phyloP scores from a whole-genome alignment of 2,329 filamentous ascomycete species.

The Neonectria neomacrospora region DNA sequence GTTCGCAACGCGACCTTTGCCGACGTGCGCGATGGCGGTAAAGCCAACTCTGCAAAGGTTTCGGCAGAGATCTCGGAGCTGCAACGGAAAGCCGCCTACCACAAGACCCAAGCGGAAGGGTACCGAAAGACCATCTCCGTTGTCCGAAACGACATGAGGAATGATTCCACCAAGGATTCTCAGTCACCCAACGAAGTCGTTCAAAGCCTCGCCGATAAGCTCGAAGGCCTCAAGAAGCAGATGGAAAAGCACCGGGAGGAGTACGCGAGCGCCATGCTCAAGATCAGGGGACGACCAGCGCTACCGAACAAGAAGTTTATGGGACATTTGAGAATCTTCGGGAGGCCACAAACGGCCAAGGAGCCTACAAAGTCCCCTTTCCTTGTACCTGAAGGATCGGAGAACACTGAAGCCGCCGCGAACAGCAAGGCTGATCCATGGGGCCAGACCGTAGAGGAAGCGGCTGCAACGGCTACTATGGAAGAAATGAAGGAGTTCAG shows the following conservation, averaged over 20 bases:
- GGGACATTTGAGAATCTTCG: conserved; percentile 46
- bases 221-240: conserved; percentile 41
- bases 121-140: conserved; percentile 42
- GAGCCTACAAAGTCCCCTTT: conserved; percentile 34
- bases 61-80: conserved; percentile 37
- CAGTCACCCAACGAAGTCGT: conserved; percentile 6
- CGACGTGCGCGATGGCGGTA: conserved; percentile 30
- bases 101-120: conserved; percentile 45
- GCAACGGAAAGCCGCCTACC: conserved; percentile 46
- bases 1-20: conserved; percentile 40
- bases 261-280: conserved; percentile 44
- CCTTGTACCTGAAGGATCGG: background rate
- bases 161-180: background rate
- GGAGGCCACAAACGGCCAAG: conserved; percentile 37
- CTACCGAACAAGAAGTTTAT: conserved; percentile 45
- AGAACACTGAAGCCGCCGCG: background rate
- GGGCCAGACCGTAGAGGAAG: conserved; percentile 26
- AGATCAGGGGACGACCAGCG: conserved; percentile 43
- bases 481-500: conserved; percentile 23
- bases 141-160: conserved; percentile 32
- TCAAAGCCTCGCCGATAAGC: conserved; percentile 21
- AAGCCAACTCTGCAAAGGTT: conserved; percentile 32
- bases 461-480: conserved; percentile 14
- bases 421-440: conserved; percentile 16
- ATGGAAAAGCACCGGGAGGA: conserved; percentile 41